These are phyloP conservation scores for Lipomyces starkeyi DNA, from an alignment of 805 yeast genomes.

Conservation along the genomic window DNA sequence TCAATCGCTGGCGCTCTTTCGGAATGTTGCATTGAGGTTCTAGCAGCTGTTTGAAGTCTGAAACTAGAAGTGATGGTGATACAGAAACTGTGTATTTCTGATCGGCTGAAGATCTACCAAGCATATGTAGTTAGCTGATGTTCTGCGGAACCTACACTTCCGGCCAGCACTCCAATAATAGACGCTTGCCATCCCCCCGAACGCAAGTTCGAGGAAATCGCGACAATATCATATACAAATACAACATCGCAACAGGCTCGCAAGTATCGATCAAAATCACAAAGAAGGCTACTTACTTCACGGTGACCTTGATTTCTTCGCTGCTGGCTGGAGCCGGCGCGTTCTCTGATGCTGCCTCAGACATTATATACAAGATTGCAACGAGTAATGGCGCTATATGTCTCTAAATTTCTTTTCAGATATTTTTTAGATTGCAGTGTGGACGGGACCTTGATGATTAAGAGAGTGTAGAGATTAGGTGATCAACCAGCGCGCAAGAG, in stretches of 20 bases:
- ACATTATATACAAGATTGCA: not conserved
- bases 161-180: not conserved
- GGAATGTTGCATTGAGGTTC: slow-evolving; percentile 69
- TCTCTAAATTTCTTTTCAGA: not conserved
- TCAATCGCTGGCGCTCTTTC: slow-evolving; percentile 80
- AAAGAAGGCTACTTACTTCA: slow-evolving; percentile 28
- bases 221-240: not conserved
- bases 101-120: slow-evolving; percentile 51
- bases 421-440: not conserved
- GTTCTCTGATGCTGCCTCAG: not conserved
- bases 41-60: slow-evolving; percentile 70
- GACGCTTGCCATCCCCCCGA: not conserved
- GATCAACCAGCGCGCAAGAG: not conserved
- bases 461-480: not conserved
- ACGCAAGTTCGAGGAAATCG: not conserved
- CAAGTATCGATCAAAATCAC: not conserved
- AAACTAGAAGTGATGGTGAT: slow-evolving; percentile 60
- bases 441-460: not conserved
- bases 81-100: slow-evolving; percentile 73
- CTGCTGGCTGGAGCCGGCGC: slow-evolving; percentile 12
- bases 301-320: slow-evolving; percentile 33
- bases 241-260: not conserved
- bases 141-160: not conserved
- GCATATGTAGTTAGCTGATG: slow-evolving; percentile 13
- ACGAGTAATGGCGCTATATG: not conserved